Conservation (phyloP, 1,284 basidiomycete species). For the Pseudozyma hubeiensis region DNA sequence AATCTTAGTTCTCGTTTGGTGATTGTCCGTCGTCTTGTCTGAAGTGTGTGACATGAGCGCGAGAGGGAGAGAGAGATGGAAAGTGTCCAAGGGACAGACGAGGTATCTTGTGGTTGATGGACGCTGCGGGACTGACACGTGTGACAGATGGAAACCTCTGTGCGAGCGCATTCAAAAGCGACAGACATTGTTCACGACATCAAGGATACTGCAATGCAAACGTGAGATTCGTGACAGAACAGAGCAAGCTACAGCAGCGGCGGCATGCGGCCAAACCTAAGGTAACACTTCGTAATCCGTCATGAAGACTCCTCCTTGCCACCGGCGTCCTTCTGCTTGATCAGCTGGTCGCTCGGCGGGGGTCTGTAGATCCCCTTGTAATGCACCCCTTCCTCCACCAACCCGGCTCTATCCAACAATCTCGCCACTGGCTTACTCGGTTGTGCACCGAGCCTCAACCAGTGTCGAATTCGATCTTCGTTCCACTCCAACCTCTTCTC, state of each 20-base stretch:
- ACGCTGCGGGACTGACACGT: too few species aligned
- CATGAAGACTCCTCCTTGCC: not conserved
- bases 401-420: conserved; percentile 76
- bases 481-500: conserved; percentile 89
- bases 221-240: too few species aligned
- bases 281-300: too few species aligned
- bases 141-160: too few species aligned
- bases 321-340: not conserved
- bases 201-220: too few species aligned
- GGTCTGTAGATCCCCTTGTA: conserved; percentile 61
- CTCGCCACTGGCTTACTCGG: conserved; percentile 83
- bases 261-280: too few species aligned
- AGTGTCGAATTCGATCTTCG: conserved; percentile 87
- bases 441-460: conserved; percentile 85
- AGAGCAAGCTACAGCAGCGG: too few species aligned
- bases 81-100: too few species aligned
- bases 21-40: not conserved
- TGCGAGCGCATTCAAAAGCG: too few species aligned
- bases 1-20: not conserved
- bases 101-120: too few species aligned
- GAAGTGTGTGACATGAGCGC: not conserved
- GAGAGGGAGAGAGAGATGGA: too few species aligned
- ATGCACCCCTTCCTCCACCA: conserved; percentile 54
- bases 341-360: conserved; percentile 7
- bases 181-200: too few species aligned